Conservation (phyloP, 192 early-diverging fungal genomes). For the Coemansia sp. region DNA sequence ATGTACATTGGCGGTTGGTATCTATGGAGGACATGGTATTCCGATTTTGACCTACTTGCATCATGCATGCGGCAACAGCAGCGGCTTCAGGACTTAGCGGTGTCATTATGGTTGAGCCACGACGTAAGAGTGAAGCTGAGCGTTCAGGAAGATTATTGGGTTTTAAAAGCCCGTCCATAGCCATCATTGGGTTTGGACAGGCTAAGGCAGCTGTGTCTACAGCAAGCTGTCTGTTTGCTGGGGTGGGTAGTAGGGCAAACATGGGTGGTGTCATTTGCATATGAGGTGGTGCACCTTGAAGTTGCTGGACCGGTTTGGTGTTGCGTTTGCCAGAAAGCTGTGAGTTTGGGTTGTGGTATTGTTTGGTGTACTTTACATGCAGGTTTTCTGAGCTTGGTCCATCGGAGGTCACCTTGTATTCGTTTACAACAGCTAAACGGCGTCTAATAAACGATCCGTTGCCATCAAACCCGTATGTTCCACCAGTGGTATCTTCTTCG, state of each 20-base stretch:
- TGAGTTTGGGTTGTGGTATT: conserved; percentile 43
- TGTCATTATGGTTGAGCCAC: too few species aligned
- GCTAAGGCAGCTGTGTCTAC: too few species aligned
- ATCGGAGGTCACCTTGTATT: conserved; percentile 41
- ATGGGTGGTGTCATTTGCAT: background rate
- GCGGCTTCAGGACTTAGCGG: too few species aligned
- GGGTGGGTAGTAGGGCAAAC: too few species aligned
- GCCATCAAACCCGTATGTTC: conserved; percentile 41
- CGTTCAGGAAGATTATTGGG: background rate
- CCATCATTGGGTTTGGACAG: background rate
- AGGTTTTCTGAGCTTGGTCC: conserved; percentile 40
- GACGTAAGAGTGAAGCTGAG: background rate
- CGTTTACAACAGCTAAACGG: conserved; percentile 49
- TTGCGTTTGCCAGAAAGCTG: too few species aligned
- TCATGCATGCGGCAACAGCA: too few species aligned
- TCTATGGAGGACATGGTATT: too few species aligned
- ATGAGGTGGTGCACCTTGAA: too few species aligned
- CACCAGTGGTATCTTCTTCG: conserved; percentile 2
- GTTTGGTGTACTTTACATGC: conserved; percentile 49
- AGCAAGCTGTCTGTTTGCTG: too few species aligned
- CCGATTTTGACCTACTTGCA: too few species aligned
- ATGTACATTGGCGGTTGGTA: too few species aligned
- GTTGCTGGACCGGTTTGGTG: too few species aligned
- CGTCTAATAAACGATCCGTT: conserved; percentile 40
- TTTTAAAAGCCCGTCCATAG: background rate